These are phyloP conservation scores for Colletotrichum paranaense DNA, from an alignment of 2,329 filamentous ascomycete species.

Conservation along the genomic window DNA sequence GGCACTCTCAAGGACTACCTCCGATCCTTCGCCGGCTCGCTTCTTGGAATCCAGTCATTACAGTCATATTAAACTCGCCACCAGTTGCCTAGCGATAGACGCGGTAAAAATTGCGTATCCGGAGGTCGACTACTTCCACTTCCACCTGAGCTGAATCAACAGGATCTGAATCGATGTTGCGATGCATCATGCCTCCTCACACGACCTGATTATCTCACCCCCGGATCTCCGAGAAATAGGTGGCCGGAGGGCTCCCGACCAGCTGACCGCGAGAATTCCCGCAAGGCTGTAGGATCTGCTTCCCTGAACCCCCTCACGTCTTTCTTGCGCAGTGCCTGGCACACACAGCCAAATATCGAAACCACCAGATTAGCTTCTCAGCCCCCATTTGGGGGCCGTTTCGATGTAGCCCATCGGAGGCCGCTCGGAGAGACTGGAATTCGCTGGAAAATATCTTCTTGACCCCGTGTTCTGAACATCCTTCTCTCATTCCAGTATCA, in stretches of 20 bases:
- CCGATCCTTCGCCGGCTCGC: constrained; percentile 15
- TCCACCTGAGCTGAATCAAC: not conserved
- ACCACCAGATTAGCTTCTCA: not conserved
- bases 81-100: constrained; percentile 14
- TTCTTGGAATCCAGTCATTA: not conserved
- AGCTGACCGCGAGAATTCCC: not conserved
- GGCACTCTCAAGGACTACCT: not conserved
- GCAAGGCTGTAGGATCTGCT: constrained; percentile 17
- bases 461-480: not conserved
- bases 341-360: not conserved
- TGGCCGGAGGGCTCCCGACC: not conserved
- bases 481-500: not conserved
- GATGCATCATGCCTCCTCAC: not conserved
- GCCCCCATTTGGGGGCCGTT: constrained; percentile 25
- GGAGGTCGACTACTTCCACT: not conserved
- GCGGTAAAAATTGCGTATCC: not conserved
- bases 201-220: not conserved
- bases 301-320: not conserved
- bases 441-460: not conserved
- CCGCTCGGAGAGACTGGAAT: not conserved
- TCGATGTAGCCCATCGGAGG: constrained; percentile 2
- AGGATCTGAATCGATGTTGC: not conserved
- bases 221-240: not conserved
- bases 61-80: constrained; percentile 3
- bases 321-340: not conserved